Evolutionary conservation across 1,284 basidiomycete genomes (phyloP).

Genomic region (Schizophyllum amplum): DNA sequence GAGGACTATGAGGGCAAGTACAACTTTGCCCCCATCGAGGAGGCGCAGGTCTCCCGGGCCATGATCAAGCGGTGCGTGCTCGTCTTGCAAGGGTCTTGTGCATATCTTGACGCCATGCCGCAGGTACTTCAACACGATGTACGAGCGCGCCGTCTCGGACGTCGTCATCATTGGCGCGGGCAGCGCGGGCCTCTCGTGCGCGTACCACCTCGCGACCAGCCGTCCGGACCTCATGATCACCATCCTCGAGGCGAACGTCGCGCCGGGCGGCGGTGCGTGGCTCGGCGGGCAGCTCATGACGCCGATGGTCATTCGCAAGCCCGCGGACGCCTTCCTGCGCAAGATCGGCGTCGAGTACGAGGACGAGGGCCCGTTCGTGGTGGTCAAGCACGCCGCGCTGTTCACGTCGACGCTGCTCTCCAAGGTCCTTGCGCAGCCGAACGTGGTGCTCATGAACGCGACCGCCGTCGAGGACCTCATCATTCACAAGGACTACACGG

Average conservation of each 20-base stretch:
- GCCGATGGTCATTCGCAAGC: slow-evolving; percentile 81
- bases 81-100: not conserved
- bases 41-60: slow-evolving; percentile 69
- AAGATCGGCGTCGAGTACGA: slow-evolving; percentile 75
- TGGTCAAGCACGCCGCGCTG: slow-evolving; percentile 75
- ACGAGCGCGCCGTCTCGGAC: slow-evolving; percentile 69
- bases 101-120: not conserved
- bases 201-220: slow-evolving; percentile 61
- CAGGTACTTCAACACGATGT: slow-evolving; percentile 68
- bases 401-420: slow-evolving; percentile 79
- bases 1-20: slow-evolving; percentile 25
- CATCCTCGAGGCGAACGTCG: slow-evolving; percentile 76
- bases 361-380: slow-evolving; percentile 75
- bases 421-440: slow-evolving; percentile 65
- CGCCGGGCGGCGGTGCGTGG: slow-evolving; percentile 78
- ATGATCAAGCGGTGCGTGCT: slow-evolving; percentile 64
- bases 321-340: slow-evolving; percentile 65
- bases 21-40: slow-evolving; percentile 66
- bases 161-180: slow-evolving; percentile 79
- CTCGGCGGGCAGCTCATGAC: slow-evolving; percentile 80
- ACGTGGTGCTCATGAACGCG: slow-evolving; percentile 72
- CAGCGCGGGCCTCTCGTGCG: slow-evolving; percentile 73
- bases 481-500: slow-evolving; percentile 51
- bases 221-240: slow-evolving; percentile 76
- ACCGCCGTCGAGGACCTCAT: slow-evolving; percentile 75